Evolutionary conservation across 2,329 filamentous ascomycete species (phyloP).

Genomic region (Nemania sp.): DNA sequence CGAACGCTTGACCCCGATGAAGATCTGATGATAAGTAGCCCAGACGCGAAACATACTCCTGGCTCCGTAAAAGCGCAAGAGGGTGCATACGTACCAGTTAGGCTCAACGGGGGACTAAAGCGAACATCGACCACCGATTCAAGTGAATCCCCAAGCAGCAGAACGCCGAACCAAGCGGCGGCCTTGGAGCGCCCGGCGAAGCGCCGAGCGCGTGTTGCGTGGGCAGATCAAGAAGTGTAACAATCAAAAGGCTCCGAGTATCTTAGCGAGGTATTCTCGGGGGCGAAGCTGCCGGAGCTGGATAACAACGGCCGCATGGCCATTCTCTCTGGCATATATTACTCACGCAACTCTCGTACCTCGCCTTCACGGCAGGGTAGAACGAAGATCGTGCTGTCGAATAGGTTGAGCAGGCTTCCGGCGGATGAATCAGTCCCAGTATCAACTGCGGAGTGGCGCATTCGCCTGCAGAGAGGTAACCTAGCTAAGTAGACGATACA

Average conservation of each 20-base stretch:
- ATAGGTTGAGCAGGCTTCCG: no score
- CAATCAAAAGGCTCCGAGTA: neutral
- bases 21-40: slow-evolving; percentile 43
- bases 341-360: no score
- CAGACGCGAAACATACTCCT: slow-evolving; percentile 17
- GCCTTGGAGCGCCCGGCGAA: slow-evolving; percentile 21
- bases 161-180: neutral
- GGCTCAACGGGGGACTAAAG: slow-evolving; percentile 20
- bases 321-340: no score
- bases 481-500: no score
- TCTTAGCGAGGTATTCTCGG: neutral
- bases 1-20: slow-evolving; percentile 50
- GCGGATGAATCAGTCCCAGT: no score
- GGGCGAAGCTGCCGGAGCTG: no score
- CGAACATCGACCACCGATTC: slow-evolving; percentile 20
- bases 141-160: neutral
- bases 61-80: neutral
- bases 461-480: no score
- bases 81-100: slow-evolving; percentile 11
- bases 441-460: no score
- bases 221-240: slow-evolving; percentile 19
- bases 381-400: no score
- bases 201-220: slow-evolving; percentile 17
- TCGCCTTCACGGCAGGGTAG: no score
- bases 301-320: no score